These are phyloP conservation scores for Pestalotiopsis sp. DNA, from an alignment of 2,329 filamentous ascomycete genomes.

Conservation along the genomic window DNA sequence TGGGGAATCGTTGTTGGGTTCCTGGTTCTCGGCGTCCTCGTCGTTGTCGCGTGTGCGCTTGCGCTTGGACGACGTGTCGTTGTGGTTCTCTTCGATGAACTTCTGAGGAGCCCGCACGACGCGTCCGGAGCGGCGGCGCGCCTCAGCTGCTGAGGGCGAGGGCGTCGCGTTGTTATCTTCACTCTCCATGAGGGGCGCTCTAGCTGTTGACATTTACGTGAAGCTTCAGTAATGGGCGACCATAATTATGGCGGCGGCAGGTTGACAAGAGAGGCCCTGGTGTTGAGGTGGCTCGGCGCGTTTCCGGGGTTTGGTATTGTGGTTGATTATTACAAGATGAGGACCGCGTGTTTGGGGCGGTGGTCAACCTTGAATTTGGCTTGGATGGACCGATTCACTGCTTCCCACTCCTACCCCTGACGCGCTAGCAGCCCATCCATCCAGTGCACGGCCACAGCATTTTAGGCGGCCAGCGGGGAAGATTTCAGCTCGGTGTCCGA, in stretches of 20 bases:
- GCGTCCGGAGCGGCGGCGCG: constrained; percentile 70
- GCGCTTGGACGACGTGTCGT: constrained; percentile 52
- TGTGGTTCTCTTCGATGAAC: constrained; percentile 52
- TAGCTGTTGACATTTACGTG: constrained; percentile 40
- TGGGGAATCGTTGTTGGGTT: background rate
- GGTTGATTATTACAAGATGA: background rate
- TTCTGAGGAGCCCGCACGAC: constrained; percentile 62
- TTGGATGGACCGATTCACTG: background rate
- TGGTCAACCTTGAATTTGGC: constrained; percentile 1
- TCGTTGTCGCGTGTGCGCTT: constrained; percentile 52
- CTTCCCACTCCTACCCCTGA: background rate
- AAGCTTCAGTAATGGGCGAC: constrained; percentile 25
- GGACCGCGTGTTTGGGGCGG: constrained; percentile 8
- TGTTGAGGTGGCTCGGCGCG: background rate
- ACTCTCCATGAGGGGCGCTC: constrained; percentile 52
- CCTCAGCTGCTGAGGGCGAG: constrained; percentile 51
- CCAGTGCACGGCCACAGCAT: background rate
- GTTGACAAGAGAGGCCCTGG: background rate
- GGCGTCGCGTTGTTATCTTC: constrained; percentile 58
- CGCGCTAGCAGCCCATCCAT: background rate
- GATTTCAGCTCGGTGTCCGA: background rate
- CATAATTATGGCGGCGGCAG: constrained; percentile 17
- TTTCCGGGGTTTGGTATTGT: constrained; percentile 10
- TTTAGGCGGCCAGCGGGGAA: background rate
- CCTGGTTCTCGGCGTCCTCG: constrained; percentile 38